Conservation (phyloP, 2,329 filamentous ascomycete genomes). For the Periconia digitata region DNA sequence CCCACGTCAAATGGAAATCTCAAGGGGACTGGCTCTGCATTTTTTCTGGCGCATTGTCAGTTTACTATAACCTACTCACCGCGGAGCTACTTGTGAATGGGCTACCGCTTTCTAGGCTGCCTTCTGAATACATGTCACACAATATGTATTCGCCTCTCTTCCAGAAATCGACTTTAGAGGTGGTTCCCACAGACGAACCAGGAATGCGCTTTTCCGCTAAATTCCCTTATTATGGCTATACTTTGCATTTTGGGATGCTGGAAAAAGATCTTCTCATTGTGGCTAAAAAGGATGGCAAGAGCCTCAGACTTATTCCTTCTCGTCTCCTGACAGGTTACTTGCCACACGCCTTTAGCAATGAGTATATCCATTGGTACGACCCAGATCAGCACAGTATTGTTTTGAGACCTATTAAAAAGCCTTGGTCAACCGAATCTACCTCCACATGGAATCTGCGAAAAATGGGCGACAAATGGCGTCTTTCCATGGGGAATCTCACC, state of each 20-base stretch:
- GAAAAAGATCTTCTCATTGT: slow-evolving; percentile 23
- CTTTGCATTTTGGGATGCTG: slow-evolving; percentile 42
- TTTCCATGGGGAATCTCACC: slow-evolving; percentile 3
- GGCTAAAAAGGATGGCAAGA: slow-evolving; percentile 6
- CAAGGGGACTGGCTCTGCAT: neutral
- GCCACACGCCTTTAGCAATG: slow-evolving; percentile 29
- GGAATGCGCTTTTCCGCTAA: slow-evolving; percentile 49
- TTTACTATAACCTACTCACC: slow-evolving; percentile 52
- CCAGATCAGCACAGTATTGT: slow-evolving; percentile 2
- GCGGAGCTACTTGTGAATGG: slow-evolving; percentile 57
- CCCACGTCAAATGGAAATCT: slow-evolving; percentile 4
- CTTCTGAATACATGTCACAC: slow-evolving; percentile 46
- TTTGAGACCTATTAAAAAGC: slow-evolving; percentile 10
- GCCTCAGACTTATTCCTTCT: slow-evolving; percentile 37
- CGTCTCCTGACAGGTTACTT: slow-evolving; percentile 28
- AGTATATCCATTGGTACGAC: slow-evolving; percentile 31
- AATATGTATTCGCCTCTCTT: slow-evolving; percentile 49
- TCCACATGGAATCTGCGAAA: slow-evolving; percentile 17
- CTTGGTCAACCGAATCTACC: slow-evolving; percentile 8
- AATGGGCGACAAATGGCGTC: slow-evolving; percentile 16
- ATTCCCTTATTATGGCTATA: slow-evolving; percentile 12
- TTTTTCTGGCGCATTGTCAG: neutral
- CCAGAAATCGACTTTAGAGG: slow-evolving; percentile 43
- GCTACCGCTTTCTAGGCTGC: slow-evolving; percentile 49
- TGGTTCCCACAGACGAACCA: slow-evolving; percentile 42